Evolutionary conservation across 176 grass and related monocot genomes (phyloP).

Genomic region (Canna indica): DNA sequence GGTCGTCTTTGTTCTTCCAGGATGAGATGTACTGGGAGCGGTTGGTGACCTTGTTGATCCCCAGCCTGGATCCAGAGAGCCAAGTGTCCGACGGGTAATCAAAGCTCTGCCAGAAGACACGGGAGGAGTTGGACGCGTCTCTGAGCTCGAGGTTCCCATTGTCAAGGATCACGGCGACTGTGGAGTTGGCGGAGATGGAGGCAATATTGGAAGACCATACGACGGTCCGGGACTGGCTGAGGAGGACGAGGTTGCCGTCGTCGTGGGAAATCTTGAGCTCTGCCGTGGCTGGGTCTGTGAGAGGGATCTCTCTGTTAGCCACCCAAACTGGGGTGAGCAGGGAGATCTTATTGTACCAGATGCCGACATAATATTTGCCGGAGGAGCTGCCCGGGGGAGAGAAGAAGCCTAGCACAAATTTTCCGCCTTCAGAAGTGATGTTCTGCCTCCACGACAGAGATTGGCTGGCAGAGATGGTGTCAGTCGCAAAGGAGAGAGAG

Average conservation of each 20-base stretch:
- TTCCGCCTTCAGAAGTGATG: not conserved
- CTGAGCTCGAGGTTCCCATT: conserved; percentile 46
- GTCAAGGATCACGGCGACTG: conserved; percentile 38
- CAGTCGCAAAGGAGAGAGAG: not conserved
- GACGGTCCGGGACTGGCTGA: conserved; percentile 36
- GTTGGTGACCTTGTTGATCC: conserved; percentile 50
- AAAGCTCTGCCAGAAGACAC: conserved; percentile 26
- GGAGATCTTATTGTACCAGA: not conserved
- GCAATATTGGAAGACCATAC: conserved; percentile 62
- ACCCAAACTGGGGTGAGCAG: not conserved
- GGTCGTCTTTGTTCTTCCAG: conserved; percentile 42
- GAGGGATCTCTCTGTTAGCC: not conserved
- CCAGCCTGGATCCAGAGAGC: conserved; percentile 56
- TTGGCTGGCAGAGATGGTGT: not conserved
- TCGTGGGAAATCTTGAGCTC: not conserved
- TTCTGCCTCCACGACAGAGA: not conserved
- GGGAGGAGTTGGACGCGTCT: conserved; percentile 37
- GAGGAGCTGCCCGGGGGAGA: not conserved
- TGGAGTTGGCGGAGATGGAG: conserved; percentile 17
- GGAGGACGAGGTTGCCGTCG: conserved; percentile 2
- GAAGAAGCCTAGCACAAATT: not conserved
- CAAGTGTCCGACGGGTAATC: conserved; percentile 45
- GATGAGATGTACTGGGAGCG: conserved; percentile 44
- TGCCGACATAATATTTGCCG: not conserved
- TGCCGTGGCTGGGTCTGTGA: not conserved